phyloP scores from a whole-genome alignment of 1,139 yeast species.

The Zygosaccharomyces sapae region DNA sequence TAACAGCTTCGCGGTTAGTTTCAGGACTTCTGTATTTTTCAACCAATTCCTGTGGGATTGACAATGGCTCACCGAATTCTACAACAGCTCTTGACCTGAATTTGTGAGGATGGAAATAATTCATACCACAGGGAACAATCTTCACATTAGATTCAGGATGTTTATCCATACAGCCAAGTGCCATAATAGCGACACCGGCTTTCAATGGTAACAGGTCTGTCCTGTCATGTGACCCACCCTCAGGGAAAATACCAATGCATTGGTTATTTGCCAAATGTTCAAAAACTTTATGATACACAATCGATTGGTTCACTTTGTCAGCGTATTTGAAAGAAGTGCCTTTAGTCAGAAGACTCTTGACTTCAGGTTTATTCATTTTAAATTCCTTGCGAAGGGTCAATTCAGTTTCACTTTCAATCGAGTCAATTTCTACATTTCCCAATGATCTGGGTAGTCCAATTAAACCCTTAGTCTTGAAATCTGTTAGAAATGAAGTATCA shows the following conservation, averaged over 20 bases:
- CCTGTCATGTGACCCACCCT: slow-evolving; percentile 79
- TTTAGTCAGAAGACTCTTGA: slow-evolving; percentile 41
- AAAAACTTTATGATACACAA: slow-evolving; percentile 78
- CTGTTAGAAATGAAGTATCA: slow-evolving; percentile 63
- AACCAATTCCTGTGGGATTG: slow-evolving; percentile 60
- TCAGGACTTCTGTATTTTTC: slow-evolving; percentile 59
- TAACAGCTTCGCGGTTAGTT: slow-evolving; percentile 69
- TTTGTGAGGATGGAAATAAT: slow-evolving; percentile 92
- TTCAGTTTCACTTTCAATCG: slow-evolving; percentile 71
- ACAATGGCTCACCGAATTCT: slow-evolving; percentile 89
- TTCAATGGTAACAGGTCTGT: slow-evolving; percentile 85
- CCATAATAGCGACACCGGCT: slow-evolving; percentile 98
- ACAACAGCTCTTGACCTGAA: slow-evolving; percentile 92
- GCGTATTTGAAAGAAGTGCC: slow-evolving; percentile 74
- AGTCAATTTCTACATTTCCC: slow-evolving; percentile 71
- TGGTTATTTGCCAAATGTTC: slow-evolving; percentile 73
- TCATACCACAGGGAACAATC: slow-evolving; percentile 95
- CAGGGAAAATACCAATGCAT: slow-evolving; percentile 91
- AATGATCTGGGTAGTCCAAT: slow-evolving; percentile 73
- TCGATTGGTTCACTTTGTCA: slow-evolving; percentile 76
- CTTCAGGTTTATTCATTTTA: slow-evolving; percentile 45
- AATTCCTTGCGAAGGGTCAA: slow-evolving; percentile 69
- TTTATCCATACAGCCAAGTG: slow-evolving; percentile 80
- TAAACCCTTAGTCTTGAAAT: slow-evolving; percentile 64
- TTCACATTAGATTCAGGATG: slow-evolving; percentile 70